Evolutionary conservation across 225 moss, liverwort and hornwort genomes (phyloP).

Genomic region (Pseudoscleropodium purum): DNA sequence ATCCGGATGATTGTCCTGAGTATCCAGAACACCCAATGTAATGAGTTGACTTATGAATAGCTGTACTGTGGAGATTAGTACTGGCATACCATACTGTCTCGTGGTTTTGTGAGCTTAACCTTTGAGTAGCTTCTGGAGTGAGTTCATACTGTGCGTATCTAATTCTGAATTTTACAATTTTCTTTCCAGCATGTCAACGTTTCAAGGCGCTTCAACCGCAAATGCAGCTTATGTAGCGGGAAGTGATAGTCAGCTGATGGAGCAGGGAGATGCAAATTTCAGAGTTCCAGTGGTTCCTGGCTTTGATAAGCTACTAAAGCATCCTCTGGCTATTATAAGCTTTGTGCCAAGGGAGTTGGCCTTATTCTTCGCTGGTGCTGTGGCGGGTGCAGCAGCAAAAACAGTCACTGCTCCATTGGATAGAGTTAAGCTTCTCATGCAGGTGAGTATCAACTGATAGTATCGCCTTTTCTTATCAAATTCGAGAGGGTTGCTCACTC

Average conservation of each 20-base stretch:
- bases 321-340: conserved; percentile 65
- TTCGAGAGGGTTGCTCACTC: not conserved
- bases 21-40: not conserved
- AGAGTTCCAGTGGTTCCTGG: conserved; percentile 20
- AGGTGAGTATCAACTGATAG: conserved; percentile 23
- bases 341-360: conserved; percentile 64
- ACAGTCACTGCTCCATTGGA: conserved; percentile 82
- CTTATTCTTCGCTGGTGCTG: conserved; percentile 70
- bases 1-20: not conserved
- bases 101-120: not conserved
- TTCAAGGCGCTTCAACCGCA: conserved; percentile 6
- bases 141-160: not conserved
- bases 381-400: conserved; percentile 86
- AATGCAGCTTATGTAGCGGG: conserved; percentile 2
- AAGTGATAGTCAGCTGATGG: conserved; percentile 11
- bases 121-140: not conserved
- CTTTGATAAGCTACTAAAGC: conserved; percentile 49
- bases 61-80: not conserved
- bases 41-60: not conserved
- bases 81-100: not conserved
- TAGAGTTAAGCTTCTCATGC: conserved; percentile 83
- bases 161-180: not conserved
- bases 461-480: not conserved
- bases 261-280: conserved; percentile 3
- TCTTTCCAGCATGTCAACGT: conserved; percentile 13